These are phyloP conservation scores for Beauveria sp. DNA, from an alignment of 2,329 filamentous ascomycete species.

Conservation along the genomic window DNA sequence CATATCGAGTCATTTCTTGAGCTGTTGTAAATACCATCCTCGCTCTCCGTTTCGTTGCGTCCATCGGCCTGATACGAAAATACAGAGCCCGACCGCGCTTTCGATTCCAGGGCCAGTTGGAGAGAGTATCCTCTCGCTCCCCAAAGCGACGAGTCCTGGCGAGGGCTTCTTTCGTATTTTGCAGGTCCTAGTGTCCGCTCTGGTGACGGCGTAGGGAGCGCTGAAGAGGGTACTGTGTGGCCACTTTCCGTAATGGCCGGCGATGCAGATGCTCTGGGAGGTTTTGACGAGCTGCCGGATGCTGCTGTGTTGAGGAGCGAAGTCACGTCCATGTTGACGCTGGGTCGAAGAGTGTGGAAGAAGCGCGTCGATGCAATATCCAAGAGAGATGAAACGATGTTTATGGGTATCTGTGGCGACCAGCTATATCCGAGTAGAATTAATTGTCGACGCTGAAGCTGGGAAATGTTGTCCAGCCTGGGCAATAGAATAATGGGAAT, in stretches of 20 bases:
- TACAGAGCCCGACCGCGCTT: neutral
- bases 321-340: constrained; percentile 11
- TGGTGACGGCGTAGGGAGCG: constrained; percentile 12
- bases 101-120: neutral
- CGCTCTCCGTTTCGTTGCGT: constrained; percentile 4
- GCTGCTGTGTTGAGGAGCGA: constrained; percentile 10
- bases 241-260: constrained; percentile 10
- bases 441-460: neutral
- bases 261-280: constrained; percentile 5
- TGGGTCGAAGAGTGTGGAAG: neutral
- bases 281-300: constrained; percentile 3
- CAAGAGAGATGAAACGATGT: neutral
- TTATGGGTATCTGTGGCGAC: neutral
- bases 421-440: neutral
- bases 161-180: neutral
- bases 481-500: neutral
- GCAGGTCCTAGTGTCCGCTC: constrained; percentile 10
- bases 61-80: neutral
- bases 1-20: constrained; percentile 8
- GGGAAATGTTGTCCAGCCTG: neutral
- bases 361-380: neutral
- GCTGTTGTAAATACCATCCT: neutral
- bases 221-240: constrained; percentile 8
- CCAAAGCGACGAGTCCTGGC: neutral
- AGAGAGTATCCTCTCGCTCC: neutral